Conservation (phyloP, 140 eudicot genomes). For the Erigeron philadelphicus region DNA sequence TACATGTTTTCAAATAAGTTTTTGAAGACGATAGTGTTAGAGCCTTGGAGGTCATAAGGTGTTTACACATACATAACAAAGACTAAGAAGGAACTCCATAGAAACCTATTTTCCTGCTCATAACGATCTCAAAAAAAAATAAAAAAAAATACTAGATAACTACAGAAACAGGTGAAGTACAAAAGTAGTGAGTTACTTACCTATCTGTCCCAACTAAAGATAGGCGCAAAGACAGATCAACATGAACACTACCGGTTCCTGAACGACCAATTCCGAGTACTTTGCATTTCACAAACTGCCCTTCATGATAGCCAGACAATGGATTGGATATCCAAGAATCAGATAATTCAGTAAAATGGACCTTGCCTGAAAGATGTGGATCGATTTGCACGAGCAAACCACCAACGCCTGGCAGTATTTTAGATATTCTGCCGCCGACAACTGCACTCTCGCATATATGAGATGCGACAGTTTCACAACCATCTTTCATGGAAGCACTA, state of each 20-base stretch:
- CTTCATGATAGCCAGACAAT: conserved; percentile 64
- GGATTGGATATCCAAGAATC: conserved; percentile 65
- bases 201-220: conserved; percentile 25
- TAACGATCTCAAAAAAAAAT: neutral
- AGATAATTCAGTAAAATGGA: conserved; percentile 70
- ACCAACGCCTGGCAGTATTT: conserved; percentile 79
- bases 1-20: neutral
- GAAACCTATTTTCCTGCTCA: neutral
- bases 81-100: no score
- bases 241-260: conserved; percentile 51
- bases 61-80: neutral
- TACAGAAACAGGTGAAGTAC: neutral
- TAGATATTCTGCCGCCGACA: conserved; percentile 83
- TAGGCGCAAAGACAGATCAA: conserved; percentile 73
- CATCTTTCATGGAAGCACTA: conserved; percentile 24
- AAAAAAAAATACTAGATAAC: neutral
- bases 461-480: conserved; percentile 27
- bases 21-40: neutral
- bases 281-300: conserved; percentile 84
- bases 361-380: conserved; percentile 73
- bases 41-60: conserved; percentile 4
- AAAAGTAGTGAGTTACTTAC: conserved; percentile 32
- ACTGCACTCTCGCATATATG: conserved; percentile 53
- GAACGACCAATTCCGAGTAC: conserved; percentile 56
- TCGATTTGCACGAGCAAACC: conserved; percentile 83